Evolutionary conservation across 2,329 filamentous ascomycete species (phyloP).

Genomic region (Ilyonectria mors-panacis): DNA sequence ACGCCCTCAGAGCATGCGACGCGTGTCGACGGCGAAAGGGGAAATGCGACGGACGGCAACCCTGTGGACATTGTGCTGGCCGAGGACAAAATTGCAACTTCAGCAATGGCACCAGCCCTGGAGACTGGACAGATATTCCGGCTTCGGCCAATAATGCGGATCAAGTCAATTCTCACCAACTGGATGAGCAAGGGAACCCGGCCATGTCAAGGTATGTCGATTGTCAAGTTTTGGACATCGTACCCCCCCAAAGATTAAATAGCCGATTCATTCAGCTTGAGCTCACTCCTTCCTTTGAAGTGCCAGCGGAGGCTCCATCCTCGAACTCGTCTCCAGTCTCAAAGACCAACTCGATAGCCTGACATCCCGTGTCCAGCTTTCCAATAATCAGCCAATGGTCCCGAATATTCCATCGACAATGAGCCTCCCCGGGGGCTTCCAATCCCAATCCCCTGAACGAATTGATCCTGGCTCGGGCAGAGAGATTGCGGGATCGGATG

Average conservation of each 20-base stretch:
- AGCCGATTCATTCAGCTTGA: too few species aligned
- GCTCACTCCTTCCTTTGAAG: not conserved
- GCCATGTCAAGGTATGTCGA: not conserved
- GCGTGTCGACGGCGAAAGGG: slow-evolving; percentile 44
- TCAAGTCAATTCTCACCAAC: not conserved
- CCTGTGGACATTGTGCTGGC: slow-evolving; percentile 37
- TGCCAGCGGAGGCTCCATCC: not conserved
- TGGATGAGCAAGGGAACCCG: not conserved
- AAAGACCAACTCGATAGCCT: slow-evolving; percentile 11
- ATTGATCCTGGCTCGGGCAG: not conserved
- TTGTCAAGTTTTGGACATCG: not conserved
- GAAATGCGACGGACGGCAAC: slow-evolving; percentile 42
- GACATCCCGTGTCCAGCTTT: slow-evolving; percentile 4
- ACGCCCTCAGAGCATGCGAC: slow-evolving; percentile 44
- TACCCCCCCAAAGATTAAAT: not conserved
- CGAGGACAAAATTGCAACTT: slow-evolving; percentile 36
- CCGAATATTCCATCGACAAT: not conserved
- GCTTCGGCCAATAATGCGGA: not conserved
- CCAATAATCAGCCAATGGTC: not conserved
- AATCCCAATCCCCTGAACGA: not conserved
- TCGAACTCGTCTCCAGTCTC: slow-evolving; percentile 11
- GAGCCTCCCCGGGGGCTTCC: not conserved
- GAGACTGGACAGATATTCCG: slow-evolving; percentile 11
- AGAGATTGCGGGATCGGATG: not conserved
- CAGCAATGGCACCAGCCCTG: slow-evolving; percentile 10